Conservation (phyloP, 2,329 filamentous ascomycete species). For the Alternaria sp. region DNA sequence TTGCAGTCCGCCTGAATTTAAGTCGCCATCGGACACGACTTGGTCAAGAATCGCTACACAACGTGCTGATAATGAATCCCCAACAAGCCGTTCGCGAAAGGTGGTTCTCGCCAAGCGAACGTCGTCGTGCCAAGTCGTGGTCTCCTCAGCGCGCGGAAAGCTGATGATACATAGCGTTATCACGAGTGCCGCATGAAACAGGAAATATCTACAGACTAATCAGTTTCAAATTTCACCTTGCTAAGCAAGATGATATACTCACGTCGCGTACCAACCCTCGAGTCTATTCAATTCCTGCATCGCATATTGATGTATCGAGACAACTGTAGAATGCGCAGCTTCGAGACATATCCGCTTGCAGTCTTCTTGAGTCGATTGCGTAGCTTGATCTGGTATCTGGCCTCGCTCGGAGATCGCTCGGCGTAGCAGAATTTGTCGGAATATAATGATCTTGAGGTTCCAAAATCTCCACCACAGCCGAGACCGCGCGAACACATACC, state of each 20-base stretch:
- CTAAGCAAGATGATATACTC: slow-evolving; percentile 6
- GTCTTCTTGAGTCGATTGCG: slow-evolving; percentile 32
- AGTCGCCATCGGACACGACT: slow-evolving; percentile 31
- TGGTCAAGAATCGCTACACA: slow-evolving; percentile 38
- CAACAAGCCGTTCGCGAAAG: slow-evolving; percentile 31
- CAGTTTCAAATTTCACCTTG: neutral
- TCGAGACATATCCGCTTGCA: slow-evolving; percentile 36
- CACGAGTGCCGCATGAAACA: slow-evolving; percentile 37
- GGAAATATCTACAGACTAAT: slow-evolving; percentile 27
- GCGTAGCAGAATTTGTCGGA: slow-evolving; percentile 35
- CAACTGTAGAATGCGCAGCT: slow-evolving; percentile 35
- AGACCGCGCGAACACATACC: slow-evolving; percentile 34
- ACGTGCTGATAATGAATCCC: slow-evolving; percentile 36
- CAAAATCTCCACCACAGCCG: slow-evolving; percentile 39
- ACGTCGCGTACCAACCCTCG: slow-evolving; percentile 41
- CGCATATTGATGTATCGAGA: slow-evolving; percentile 36
- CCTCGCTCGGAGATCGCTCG: slow-evolving; percentile 33
- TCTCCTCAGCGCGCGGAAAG: slow-evolving; percentile 28
- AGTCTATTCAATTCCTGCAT: slow-evolving; percentile 29
- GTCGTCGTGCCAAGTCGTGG: slow-evolving; percentile 31
- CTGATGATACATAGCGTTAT: slow-evolving; percentile 38
- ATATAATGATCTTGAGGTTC: slow-evolving; percentile 39
- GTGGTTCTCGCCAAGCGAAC: slow-evolving; percentile 32
- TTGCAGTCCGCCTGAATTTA: slow-evolving; percentile 27
- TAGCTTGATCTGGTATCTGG: slow-evolving; percentile 27